Evolutionary conservation across 257 asterid species (phyloP).

Genomic region (Orobanche coerulescens): DNA sequence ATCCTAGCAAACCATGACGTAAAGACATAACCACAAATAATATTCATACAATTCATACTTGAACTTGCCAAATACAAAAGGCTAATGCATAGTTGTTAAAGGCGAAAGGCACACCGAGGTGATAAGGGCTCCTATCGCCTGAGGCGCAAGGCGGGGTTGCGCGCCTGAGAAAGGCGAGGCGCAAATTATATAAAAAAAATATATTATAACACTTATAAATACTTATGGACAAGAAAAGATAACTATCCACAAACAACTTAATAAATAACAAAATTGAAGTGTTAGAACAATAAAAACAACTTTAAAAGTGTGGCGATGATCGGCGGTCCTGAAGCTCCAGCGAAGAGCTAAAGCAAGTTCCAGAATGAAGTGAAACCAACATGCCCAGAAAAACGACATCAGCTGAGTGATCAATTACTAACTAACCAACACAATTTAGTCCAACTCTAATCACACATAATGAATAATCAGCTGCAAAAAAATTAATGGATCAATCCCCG

Average conservation of each 20-base stretch:
- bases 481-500: conserved; percentile 18
- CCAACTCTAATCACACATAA: neutral
- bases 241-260: too few species aligned
- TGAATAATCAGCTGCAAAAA: conserved; percentile 31
- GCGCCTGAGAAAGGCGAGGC: too few species aligned
- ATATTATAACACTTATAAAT: too few species aligned
- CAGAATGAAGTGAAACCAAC: neutral
- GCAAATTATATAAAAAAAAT: too few species aligned
- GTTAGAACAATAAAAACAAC: too few species aligned
- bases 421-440: neutral
- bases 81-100: neutral
- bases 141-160: too few species aligned
- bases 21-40: neutral
- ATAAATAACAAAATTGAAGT: too few species aligned
- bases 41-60: neutral
- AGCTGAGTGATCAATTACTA: neutral
- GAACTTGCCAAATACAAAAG: neutral
- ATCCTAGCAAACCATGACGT: neutral
- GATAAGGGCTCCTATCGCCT: too few species aligned
- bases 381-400: neutral
- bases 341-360: neutral
- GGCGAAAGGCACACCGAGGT: neutral
- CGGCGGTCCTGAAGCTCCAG: too few species aligned
- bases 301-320: too few species aligned
- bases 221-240: too few species aligned